Base-by-base conservation (phyloP, 306 rosid genomes). In the Purshia tridentata region DNA sequence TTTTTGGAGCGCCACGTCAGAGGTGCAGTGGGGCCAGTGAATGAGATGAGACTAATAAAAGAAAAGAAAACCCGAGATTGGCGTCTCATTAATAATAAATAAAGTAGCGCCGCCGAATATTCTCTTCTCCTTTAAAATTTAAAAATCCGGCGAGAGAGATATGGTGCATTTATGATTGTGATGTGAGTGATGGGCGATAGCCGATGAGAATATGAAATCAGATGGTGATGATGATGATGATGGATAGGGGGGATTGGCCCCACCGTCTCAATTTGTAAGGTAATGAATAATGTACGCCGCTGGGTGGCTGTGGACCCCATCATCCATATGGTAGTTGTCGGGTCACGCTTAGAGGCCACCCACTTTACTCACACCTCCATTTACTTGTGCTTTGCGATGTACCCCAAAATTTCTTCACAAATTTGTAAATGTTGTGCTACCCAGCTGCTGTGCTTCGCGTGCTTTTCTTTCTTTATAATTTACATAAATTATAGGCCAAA, bases 321-420 rank as follows among this genome's bases (percentile, higher is more conserved):
- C 62, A 5, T 35, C 39, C 70, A 83, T 66, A 65, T 59, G 19
- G 23, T 29, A 29, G 35, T 72, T 79, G 86, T 79, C 86, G 81
- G 87, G 75, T 77, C 87, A 72, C 74, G 77, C 81, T 29, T n/a
- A n/a, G n/a, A n/a, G n/a, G 23, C 72, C 23, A 56, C 55, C 35
- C 35, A 29, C 75, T 73, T 69, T 45, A 1, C 78, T 54, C 68
- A 42, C 71, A 54, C 45, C 84, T n/a, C n/a, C 84, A 76, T 72
- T 67, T 72, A 63, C 81, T 85, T 54, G 92, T 87, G 92, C 76
- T 90, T 79, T 39, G 83, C 61, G 71, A 84, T 90, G 92, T 65
- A 53, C 82, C 80, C 78, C 70, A 2, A 19, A 7, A 35, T 41
- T n/a, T 42, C 52, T 70, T 55, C 37, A 44, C 18, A 22, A 20